A percentile compares a stretch with the other conserved stretches of the same genome.
Evolutionary conservation across 2,329 filamentous ascomycete genomes (phyloP).

Genomic region (Sphaerostilbella broomeana): DNA sequence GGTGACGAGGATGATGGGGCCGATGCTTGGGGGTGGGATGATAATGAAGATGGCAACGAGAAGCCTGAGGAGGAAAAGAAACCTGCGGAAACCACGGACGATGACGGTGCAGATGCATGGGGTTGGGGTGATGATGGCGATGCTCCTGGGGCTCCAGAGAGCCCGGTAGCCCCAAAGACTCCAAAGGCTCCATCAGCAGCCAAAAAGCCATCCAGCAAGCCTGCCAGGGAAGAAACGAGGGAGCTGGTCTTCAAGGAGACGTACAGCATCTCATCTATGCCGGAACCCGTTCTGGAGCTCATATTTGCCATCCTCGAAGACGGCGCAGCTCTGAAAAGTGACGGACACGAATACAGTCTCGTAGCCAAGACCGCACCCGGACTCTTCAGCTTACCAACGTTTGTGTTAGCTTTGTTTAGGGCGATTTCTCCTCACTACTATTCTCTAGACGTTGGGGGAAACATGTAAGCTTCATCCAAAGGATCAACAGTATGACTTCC

Average conservation of each 20-base stretch:
- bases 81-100: conserved; percentile 15
- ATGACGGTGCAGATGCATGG: conserved; percentile 63
- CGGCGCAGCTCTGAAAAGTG: conserved; percentile 52
- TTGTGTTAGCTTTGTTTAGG: conserved; percentile 71
- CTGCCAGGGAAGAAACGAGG: conserved; percentile 34
- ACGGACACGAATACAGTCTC: conserved; percentile 44
- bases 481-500: not conserved
- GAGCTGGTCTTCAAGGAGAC: conserved; percentile 77
- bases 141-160: conserved; percentile 20
- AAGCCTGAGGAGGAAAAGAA: conserved; percentile 15
- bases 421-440: conserved; percentile 73
- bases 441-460: conserved; percentile 52
- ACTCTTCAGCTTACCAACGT: conserved; percentile 64
- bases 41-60: conserved; percentile 39
- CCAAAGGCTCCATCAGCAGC: conserved; percentile 11
- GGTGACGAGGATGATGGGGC: conserved; percentile 36
- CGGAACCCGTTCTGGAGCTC: conserved; percentile 66
- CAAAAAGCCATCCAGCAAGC: conserved; percentile 12
- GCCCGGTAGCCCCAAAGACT: conserved; percentile 1
- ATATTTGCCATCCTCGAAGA: conserved; percentile 56
- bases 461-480: conserved; percentile 56
- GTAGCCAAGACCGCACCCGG: conserved; percentile 62
- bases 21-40: conserved; percentile 83
- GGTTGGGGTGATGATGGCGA: conserved; percentile 72
- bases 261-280: conserved; percentile 84